phyloP scores from a whole-genome alignment of 306 rosid species.

The Corylus heterophylla region DNA sequence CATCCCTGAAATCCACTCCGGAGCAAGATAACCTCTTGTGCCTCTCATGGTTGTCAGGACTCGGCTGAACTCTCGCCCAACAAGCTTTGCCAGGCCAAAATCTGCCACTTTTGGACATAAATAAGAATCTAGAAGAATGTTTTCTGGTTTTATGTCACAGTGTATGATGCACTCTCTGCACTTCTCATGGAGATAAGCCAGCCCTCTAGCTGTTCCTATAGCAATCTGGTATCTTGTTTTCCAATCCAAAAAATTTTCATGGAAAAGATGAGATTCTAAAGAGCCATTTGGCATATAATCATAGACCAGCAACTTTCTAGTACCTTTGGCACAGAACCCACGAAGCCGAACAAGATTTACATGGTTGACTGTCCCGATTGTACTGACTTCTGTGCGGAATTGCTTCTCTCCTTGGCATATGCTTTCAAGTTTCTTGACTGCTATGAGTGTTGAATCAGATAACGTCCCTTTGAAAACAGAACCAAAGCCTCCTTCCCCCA shows the following conservation, averaged over 20 bases:
- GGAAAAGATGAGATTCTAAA: slow-evolving; percentile 55
- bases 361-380: slow-evolving; percentile 84
- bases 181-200: slow-evolving; percentile 79
- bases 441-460: not conserved
- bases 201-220: slow-evolving; percentile 80
- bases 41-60: slow-evolving; percentile 96
- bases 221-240: slow-evolving; percentile 77
- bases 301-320: slow-evolving; percentile 67
- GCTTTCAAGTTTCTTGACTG: slow-evolving; percentile 73
- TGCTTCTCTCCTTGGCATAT: slow-evolving; percentile 93
- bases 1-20: slow-evolving; percentile 89
- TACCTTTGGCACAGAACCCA: slow-evolving; percentile 85
- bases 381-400: slow-evolving; percentile 78
- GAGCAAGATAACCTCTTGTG: slow-evolving; percentile 92
- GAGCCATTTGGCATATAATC: slow-evolving; percentile 86
- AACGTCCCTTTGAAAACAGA: slow-evolving; percentile 27
- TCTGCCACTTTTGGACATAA: slow-evolving; percentile 80
- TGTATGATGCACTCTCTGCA: slow-evolving; percentile 91
- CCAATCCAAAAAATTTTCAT: slow-evolving; percentile 57
- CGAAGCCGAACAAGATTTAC: slow-evolving; percentile 88
- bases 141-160: slow-evolving; percentile 92
- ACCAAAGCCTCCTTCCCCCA: slow-evolving; percentile 34
- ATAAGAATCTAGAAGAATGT: slow-evolving; percentile 75
- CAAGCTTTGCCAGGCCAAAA: slow-evolving; percentile 82
- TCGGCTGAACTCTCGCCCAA: slow-evolving; percentile 83